These are phyloP conservation scores for Hanseniaspora meyeri DNA, from an alignment of 805 yeast species.

Conservation along the genomic window DNA sequence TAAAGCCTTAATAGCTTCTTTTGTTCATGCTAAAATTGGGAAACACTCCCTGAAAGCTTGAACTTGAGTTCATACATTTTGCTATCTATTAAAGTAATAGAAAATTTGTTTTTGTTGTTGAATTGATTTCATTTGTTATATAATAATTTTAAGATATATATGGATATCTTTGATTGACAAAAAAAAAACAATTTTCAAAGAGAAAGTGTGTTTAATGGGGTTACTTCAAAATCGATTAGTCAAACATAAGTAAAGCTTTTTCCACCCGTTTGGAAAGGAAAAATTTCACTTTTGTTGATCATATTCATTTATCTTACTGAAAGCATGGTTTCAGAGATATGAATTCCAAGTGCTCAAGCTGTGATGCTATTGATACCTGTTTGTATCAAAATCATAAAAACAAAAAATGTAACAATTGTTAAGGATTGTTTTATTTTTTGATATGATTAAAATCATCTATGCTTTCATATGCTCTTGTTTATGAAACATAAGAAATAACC, in stretches of 20 bases:
- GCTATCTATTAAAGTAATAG: not conserved
- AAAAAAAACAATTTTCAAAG: no score
- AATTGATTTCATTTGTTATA: no score
- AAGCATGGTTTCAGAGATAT: no score
- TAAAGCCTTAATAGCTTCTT: conserved; percentile 50
- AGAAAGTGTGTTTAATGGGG: no score
- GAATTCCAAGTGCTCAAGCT: not conserved
- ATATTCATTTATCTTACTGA: not conserved
- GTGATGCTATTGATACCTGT: not conserved
- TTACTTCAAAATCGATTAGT: not conserved
- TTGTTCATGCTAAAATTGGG: conserved; percentile 29
- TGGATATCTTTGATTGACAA: no score
- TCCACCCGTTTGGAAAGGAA: not conserved
- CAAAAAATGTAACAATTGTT: no score
- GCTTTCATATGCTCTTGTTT: not conserved
- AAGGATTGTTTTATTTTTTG: no score
- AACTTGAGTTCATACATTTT: not conserved
- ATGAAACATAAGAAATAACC: not conserved
- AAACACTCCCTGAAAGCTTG: not conserved
- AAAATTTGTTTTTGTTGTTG: no score
- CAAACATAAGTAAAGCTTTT: not conserved
- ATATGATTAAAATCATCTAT: no score
- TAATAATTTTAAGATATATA: no score
- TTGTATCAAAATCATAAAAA: no score
- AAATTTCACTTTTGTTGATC: not conserved